Conservation (phyloP, 2,329 filamentous ascomycete genomes). For the Neofusicoccum kwambonambiense region DNA sequence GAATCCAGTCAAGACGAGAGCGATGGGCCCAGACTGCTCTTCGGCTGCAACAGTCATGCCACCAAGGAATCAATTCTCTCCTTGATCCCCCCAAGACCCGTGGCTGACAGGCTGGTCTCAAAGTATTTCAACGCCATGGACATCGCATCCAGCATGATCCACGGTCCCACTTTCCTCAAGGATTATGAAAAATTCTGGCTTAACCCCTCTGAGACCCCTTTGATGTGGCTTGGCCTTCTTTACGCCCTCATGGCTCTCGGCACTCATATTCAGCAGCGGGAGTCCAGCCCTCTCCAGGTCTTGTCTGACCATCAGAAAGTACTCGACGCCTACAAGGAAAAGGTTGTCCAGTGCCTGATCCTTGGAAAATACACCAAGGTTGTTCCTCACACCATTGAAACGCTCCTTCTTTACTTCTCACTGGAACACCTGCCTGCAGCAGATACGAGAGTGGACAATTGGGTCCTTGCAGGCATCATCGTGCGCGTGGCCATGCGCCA, state of each 20-base stretch:
- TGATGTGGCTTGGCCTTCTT: slow-evolving; percentile 47
- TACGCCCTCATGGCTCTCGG: slow-evolving; percentile 39
- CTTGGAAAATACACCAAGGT: not conserved
- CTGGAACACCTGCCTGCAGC: slow-evolving; percentile 27
- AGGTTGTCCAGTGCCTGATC: slow-evolving; percentile 2
- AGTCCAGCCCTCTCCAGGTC: slow-evolving; percentile 1
- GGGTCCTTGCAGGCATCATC: slow-evolving; percentile 20
- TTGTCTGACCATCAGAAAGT: slow-evolving; percentile 27
- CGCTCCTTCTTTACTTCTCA: no score
- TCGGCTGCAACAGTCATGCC: slow-evolving; percentile 2
- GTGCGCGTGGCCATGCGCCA: slow-evolving; percentile 37
- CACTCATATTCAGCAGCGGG: not conserved
- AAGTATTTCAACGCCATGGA: not conserved
- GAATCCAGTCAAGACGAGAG: slow-evolving; percentile 26
- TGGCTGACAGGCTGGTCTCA: not conserved
- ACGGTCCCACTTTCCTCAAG: slow-evolving; percentile 15
- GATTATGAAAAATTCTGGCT: slow-evolving; percentile 47
- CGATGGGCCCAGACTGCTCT: slow-evolving; percentile 27
- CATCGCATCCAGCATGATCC: not conserved
- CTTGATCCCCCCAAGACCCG: not conserved
- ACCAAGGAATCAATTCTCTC: not conserved
- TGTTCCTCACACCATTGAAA: no score
- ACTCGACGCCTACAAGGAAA: slow-evolving; percentile 20
- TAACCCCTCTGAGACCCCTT: slow-evolving; percentile 35
- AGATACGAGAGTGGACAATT: slow-evolving; percentile 17